Evolutionary conservation across 139 green algal species (phyloP).

Genomic region (Asterochloris sp.): DNA sequence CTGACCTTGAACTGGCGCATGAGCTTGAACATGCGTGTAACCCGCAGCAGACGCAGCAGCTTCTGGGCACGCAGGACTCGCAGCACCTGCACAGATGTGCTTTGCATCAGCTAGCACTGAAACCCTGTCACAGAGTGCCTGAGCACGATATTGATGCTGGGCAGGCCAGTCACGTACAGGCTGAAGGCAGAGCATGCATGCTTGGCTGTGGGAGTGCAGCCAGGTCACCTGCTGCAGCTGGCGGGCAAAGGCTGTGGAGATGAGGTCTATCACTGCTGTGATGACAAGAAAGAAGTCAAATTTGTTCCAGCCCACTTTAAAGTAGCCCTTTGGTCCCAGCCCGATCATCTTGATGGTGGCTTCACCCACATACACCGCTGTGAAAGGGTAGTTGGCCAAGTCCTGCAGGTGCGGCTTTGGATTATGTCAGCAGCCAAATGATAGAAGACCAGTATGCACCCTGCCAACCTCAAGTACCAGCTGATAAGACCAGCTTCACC

Average conservation of each 20-base stretch:
- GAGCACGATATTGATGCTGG: not conserved
- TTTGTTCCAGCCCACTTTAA: slow-evolving; percentile 61
- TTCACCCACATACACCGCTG: slow-evolving; percentile 38
- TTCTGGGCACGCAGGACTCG: slow-evolving; percentile 44
- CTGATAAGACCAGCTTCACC: no score
- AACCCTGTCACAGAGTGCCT: not conserved
- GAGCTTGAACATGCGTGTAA: slow-evolving; percentile 63
- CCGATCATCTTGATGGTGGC: slow-evolving; percentile 33
- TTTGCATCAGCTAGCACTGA: not conserved
- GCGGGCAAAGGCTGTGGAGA: slow-evolving; percentile 24
- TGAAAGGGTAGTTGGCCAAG: slow-evolving; percentile 38
- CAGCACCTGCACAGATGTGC: not conserved
- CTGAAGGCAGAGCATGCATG: no score
- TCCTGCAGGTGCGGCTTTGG: no score
- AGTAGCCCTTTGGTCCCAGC: slow-evolving; percentile 30
- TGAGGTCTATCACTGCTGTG: slow-evolving; percentile 42
- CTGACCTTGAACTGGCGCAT: slow-evolving; percentile 40
- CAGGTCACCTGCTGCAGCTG: not conserved
- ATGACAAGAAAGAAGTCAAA: slow-evolving; percentile 67
- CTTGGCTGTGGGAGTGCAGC: not conserved
- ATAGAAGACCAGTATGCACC: no score
- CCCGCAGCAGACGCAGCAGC: slow-evolving; percentile 55
- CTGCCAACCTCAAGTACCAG: no score
- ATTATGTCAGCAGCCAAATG: no score
- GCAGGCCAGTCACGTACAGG: no score